Evolutionary conservation across 164 flowering plant genomes (phyloP).

Genomic region (Litsea cubeba): DNA sequence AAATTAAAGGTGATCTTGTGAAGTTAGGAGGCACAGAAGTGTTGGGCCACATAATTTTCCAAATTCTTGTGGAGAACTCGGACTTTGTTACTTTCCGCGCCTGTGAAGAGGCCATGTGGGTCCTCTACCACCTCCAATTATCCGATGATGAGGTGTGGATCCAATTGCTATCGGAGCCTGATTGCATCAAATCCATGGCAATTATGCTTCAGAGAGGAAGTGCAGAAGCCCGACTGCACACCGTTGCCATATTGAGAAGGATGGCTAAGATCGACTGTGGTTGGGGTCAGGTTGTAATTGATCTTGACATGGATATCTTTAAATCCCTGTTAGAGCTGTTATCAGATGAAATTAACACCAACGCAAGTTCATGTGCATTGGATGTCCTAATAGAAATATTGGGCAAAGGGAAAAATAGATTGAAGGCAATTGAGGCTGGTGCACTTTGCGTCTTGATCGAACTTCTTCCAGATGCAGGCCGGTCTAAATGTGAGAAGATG

Average conservation of each 20-base stretch:
- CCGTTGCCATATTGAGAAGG: conserved; percentile 31
- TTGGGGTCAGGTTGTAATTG: conserved; percentile 31
- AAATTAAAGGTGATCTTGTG: conserved; percentile 29
- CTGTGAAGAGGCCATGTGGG: conserved; percentile 58
- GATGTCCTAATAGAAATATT: conserved; percentile 45
- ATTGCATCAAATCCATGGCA: conserved; percentile 39
- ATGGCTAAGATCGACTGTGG: conserved; percentile 27
- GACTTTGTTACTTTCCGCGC: conserved; percentile 50
- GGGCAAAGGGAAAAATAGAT: conserved; percentile 27
- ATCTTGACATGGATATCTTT: conserved; percentile 46
- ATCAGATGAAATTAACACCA: conserved; percentile 47
- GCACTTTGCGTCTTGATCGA: conserved; percentile 53
- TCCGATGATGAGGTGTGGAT: conserved; percentile 20
- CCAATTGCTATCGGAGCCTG: conserved; percentile 31
- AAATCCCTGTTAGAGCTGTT: conserved; percentile 53
- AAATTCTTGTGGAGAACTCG: conserved; percentile 24
- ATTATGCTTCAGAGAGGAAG: conserved; percentile 58
- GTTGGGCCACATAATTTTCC: conserved; percentile 29
- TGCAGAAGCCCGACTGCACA: conserved; percentile 43
- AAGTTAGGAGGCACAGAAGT: conserved; percentile 41
- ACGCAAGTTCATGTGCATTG: conserved; percentile 48
- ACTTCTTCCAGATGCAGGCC: conserved; percentile 48
- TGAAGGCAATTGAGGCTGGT: conserved; percentile 61
- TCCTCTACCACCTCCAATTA: conserved; percentile 32
- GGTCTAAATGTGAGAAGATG: conserved; percentile 50